Conservation (phyloP, 78 protist species). For the Mantamonas sphyraenae region DNA sequence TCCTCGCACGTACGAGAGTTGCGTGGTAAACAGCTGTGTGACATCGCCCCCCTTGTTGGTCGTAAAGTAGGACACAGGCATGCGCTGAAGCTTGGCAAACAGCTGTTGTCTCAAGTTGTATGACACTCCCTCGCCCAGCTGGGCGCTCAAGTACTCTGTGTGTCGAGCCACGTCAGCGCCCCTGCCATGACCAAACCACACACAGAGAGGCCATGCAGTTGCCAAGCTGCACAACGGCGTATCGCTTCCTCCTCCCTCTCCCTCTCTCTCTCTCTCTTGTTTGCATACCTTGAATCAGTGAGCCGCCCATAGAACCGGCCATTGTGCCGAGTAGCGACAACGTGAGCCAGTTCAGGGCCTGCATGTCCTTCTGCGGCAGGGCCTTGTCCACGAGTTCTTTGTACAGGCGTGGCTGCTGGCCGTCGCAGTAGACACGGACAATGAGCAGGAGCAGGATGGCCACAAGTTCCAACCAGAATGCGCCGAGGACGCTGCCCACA, state of each 20-base stretch:
- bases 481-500: no score
- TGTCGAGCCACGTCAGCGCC: no score
- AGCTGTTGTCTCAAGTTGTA: background rate
- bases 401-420: background rate
- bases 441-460: background rate
- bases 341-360: background rate
- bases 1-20: background rate
- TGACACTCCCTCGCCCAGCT: background rate
- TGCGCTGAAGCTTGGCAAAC: background rate
- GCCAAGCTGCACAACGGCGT: no score
- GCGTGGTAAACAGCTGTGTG: background rate
- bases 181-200: no score
- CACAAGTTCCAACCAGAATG: background rate
- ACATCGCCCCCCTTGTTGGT: background rate
- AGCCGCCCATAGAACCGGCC: background rate
- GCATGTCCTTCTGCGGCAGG: background rate
- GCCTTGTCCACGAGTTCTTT: background rate
- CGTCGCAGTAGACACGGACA: background rate
- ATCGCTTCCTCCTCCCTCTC: no score
- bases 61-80: background rate
- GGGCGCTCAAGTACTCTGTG: background rate
- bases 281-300: background rate
- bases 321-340: background rate
- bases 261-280: no score
- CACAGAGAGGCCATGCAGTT: no score